Conservation (phyloP, 495 filamentous ascomycete genomes). For the Lindgomyces ingoldianus region DNA sequence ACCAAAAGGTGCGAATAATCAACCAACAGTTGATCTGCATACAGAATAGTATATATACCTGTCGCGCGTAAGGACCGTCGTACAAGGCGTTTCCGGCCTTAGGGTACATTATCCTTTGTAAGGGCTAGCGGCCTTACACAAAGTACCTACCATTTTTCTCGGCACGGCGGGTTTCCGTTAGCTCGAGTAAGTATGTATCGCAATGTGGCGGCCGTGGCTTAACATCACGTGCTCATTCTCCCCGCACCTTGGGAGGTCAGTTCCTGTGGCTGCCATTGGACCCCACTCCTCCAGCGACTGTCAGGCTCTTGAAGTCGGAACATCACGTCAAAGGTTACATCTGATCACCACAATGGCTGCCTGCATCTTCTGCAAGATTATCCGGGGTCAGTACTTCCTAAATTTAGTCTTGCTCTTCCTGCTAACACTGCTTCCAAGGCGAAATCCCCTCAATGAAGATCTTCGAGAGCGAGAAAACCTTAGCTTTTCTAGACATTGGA, state of each 20-base stretch:
- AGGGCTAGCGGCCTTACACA: too few relatives aligned
- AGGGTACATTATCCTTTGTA: too few relatives aligned
- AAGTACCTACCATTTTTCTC: too few relatives aligned
- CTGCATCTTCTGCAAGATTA: conserved; percentile 98
- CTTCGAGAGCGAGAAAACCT: conserved; percentile 86
- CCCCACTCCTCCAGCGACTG: neutral
- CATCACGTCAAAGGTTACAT: conserved; percentile 14
- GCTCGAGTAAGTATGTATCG: too few relatives aligned
- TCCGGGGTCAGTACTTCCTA: conserved; percentile 67
- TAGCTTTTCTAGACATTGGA: conserved; percentile 96
- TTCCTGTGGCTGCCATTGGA: neutral
- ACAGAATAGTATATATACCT: too few relatives aligned
- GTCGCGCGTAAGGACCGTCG: too few relatives aligned
- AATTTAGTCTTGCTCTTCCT: neutral
- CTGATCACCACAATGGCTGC: conserved; percentile 52
- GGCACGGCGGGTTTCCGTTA: too few relatives aligned
- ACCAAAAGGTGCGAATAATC: too few relatives aligned
- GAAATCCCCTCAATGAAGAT: conserved; percentile 96
- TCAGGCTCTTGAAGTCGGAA: conserved; percentile 4
- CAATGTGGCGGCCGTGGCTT: neutral
- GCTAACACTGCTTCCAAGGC: conserved; percentile 54
- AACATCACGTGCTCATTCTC: neutral
- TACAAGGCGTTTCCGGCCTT: too few relatives aligned
- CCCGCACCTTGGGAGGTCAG: conserved; percentile 1
- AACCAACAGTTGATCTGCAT: too few relatives aligned